These are phyloP conservation scores for Calonectria naviculata DNA, from an alignment of 2,329 filamentous ascomycete genomes.

Conservation along the genomic window DNA sequence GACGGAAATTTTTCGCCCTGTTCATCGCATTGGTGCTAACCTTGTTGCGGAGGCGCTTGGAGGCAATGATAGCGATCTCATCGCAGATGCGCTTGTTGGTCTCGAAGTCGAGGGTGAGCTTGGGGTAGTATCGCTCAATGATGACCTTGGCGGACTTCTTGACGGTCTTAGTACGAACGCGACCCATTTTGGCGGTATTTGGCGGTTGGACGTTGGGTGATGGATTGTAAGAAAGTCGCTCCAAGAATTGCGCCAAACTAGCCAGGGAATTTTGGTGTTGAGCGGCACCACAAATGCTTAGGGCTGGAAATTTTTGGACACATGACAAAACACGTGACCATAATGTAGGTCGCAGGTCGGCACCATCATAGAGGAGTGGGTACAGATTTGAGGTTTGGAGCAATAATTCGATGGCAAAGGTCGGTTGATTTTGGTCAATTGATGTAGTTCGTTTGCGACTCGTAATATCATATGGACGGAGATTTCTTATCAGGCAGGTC, in stretches of 20 bases:
- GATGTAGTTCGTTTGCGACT: neutral
- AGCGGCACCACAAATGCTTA: conserved; percentile 38
- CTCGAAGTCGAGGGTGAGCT: conserved; percentile 99
- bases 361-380: neutral
- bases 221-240: conserved; percentile 44
- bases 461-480: neutral
- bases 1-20: neutral
- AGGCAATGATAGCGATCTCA: conserved; percentile 99
- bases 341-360: too few species aligned
- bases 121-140: conserved; percentile 98
- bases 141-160: conserved; percentile 97
- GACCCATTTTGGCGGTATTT: conserved; percentile 74
- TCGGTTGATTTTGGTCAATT: neutral
- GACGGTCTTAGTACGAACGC: conserved; percentile 77
- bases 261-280: conserved; percentile 44
- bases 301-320: conserved; percentile 40
- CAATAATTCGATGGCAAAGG: too few species aligned
- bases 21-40: conserved; percentile 57
- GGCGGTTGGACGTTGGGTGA: conserved; percentile 49
- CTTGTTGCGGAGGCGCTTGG: conserved; percentile 99
- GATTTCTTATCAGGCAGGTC: conserved; percentile 30
- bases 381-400: neutral
- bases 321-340: conserved; percentile 40
- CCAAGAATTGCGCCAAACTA: conserved; percentile 34
- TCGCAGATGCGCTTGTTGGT: conserved; percentile 99